Base-by-base conservation (phyloP, 2,329 filamentous ascomycete species). In the Chaetomiaceae sp. region DNA sequence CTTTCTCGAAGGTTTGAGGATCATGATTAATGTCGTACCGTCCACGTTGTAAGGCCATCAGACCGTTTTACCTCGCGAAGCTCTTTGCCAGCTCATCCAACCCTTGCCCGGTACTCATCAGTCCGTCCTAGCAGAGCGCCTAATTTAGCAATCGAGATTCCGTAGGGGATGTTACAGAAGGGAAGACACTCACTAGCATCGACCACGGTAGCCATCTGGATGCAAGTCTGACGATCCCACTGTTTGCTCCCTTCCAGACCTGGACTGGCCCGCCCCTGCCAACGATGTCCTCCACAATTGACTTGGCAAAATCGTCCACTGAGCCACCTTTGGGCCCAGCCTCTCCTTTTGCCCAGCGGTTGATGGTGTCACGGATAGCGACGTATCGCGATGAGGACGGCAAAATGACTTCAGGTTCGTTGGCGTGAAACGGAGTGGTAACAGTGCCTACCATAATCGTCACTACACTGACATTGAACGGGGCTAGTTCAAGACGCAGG, bases 401-500 rank as follows among this genome's bases (percentile, higher is more conserved):
- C 37, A 47, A 20, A 3, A 40, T 32, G 9, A 41, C 18, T 6
- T 35, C 30, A 5, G 32, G 32, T n/a, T 35, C 38, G 18, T 47
- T 37, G 5, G 44, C 24, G 38, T 41, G 44, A 24, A 41, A 41
- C 3, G 30, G 38, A 22, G 38, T 32, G 32, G 32, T 12, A 0
- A 49, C 34, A 22, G 38, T 45, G 26, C 57, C 55, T 24, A 56
- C 49, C 34, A 56, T 51, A 3, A 43, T 41, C 12, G 54, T 55
- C 11, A 56, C 42, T 2, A 59, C 54, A 12, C 45, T 47, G 32
- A 58, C 56, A 0, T 52, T 49, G 26, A 57, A 40, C 0, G 55
- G 52, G 14, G 35, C 36, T 15, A 58, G 29, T 42, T 58, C 55
- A 10, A 56, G 22, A 2, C 52, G 51, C 2, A 58, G 39, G 14